These are phyloP conservation scores for Penicillium angulare DNA, from an alignment of 495 filamentous ascomycete species.

Conservation along the genomic window DNA sequence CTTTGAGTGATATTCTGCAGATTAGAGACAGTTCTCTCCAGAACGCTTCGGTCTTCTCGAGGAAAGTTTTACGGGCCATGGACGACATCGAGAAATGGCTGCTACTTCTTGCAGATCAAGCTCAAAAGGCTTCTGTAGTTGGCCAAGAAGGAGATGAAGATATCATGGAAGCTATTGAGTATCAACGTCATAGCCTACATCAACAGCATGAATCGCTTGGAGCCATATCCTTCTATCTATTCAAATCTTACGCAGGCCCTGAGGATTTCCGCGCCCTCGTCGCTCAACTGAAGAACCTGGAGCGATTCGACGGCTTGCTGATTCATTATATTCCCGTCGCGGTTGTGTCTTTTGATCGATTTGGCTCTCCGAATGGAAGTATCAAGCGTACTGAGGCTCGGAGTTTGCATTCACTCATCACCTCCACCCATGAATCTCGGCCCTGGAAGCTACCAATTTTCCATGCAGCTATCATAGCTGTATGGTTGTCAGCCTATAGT, in stretches of 20 bases:
- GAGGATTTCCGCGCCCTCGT: slow-evolving; percentile 73
- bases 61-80: slow-evolving; percentile 72
- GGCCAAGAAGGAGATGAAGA: slow-evolving; percentile 58
- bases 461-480: slow-evolving; percentile 68
- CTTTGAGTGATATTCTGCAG: slow-evolving; percentile 44
- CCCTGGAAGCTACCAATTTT: slow-evolving; percentile 69
- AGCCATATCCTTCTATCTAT: slow-evolving; percentile 68
- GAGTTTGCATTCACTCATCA: slow-evolving; percentile 63
- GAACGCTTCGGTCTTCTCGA: slow-evolving; percentile 54
- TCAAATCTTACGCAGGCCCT: slow-evolving; percentile 67
- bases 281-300: slow-evolving; percentile 59
- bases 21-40: slow-evolving; percentile 41
- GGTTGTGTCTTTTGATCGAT: slow-evolving; percentile 66
- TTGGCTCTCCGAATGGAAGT: slow-evolving; percentile 69
- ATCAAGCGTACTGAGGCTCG: slow-evolving; percentile 62
- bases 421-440: slow-evolving; percentile 59
- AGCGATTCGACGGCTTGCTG: slow-evolving; percentile 66
- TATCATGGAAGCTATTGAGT: slow-evolving; percentile 66
- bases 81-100: slow-evolving; percentile 70
- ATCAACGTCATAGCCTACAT: slow-evolving; percentile 68
- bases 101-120: slow-evolving; percentile 65
- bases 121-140: slow-evolving; percentile 67
- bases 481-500: slow-evolving; percentile 93
- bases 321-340: slow-evolving; percentile 81
- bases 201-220: slow-evolving; percentile 89